Evolutionary conservation across 495 filamentous ascomycete genomes (phyloP).

Genomic region (Chaetomium tenue): DNA sequence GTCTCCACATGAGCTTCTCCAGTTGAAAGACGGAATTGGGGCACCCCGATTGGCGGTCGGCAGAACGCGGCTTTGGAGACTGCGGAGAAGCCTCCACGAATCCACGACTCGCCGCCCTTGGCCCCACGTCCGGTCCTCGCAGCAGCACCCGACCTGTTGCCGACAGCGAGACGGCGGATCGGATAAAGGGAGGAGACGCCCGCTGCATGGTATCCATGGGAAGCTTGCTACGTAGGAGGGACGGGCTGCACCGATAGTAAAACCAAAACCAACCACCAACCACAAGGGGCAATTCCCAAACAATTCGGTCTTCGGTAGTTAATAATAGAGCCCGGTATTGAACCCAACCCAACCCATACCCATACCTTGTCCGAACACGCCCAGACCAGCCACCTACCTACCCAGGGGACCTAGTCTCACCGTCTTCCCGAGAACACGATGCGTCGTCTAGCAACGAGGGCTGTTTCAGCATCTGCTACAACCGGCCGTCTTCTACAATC

Average conservation of each 20-base stretch:
- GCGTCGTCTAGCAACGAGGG: slow-evolving; percentile 44
- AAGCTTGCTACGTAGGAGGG: neutral
- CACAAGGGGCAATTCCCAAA: slow-evolving; percentile 12
- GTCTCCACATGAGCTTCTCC: slow-evolving; percentile 15
- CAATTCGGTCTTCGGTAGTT: slow-evolving; percentile 11
- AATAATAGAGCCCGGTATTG: slow-evolving; percentile 13
- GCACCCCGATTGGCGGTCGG: slow-evolving; percentile 23
- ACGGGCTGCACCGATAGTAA: neutral
- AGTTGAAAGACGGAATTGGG: slow-evolving; percentile 10
- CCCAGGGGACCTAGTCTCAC: neutral
- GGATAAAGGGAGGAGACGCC: slow-evolving; percentile 25
- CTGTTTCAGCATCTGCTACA: slow-evolving; percentile 33
- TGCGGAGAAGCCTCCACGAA: slow-evolving; percentile 4
- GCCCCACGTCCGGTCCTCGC: slow-evolving; percentile 6
- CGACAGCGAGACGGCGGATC: slow-evolving; percentile 15
- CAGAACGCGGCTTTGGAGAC: slow-evolving; percentile 26
- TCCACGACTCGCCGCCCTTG: slow-evolving; percentile 16
- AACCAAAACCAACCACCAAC: no score
- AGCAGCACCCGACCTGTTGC: neutral
- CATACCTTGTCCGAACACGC: neutral
- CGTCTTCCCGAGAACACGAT: slow-evolving; percentile 28
- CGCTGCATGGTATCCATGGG: neutral
- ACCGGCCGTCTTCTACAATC: slow-evolving; percentile 25
- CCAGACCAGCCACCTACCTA: neutral
- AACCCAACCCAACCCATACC: neutral